Evolutionary conservation across 2,329 filamentous ascomycete genomes (phyloP), one percentile per base, ranked within the genome.

Genomic region (Pyricularia pennisetigena): DNA sequence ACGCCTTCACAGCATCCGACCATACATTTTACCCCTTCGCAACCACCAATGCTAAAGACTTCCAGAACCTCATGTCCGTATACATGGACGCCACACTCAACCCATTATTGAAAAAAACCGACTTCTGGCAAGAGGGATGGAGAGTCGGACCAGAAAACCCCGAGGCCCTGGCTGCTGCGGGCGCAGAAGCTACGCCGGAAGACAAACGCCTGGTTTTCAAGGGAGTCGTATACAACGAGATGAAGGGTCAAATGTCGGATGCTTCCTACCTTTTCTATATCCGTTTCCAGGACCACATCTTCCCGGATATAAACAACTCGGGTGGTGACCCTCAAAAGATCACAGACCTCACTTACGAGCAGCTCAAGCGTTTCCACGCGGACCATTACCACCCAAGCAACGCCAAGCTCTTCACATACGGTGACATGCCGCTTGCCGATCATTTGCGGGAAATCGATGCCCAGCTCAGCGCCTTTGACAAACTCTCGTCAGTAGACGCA

Each of bases 201-300:
- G 86, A 88, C 75, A 87, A 88, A 76, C 88, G 87, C 71, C 80
- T 97, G 59, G 92, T 97, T 0, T 98, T 98, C 84, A 98, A 98
- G 81, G 94, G 94, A 29, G 95, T 98, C 1, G 94, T 98, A 0
- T 98, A 98, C 81, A 99, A 99, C 75, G 95, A 99, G 81, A 99
- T 99, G 95, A 99, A 99, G 80, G 95, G 95, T 0, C 94, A 97
- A 76, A 97, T 98, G 89, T 98, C 95, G 2, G 95, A 99, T 77
- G 93, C 94, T 7, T 93, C 93, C 72, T 99, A 99, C 74, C 82
- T 98, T 0, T 99, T 92, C 82, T 98, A 97, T 78, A 97, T 97
- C 72, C 87, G 90, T 67, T 99, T 97, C 79, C 93, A 97, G 76
- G 93, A 98, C 74, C 90, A 95, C 76, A 92, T 99, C 68, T 95